Evolutionary conservation across 768 basidiomycete species (phyloP).

Genomic region (Mycena rebaudengoi): DNA sequence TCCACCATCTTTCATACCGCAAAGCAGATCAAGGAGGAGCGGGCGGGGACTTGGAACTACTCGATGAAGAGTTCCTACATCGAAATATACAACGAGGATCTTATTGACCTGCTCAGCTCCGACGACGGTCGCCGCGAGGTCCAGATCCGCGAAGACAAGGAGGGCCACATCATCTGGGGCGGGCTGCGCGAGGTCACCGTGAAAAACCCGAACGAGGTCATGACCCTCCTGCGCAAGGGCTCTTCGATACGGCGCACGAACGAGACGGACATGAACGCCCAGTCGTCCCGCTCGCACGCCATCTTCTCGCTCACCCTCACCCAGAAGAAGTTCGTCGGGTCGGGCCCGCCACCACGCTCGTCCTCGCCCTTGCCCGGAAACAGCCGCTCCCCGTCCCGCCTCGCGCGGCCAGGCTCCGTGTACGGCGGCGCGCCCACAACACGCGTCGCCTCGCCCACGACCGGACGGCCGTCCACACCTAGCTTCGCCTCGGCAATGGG

Average conservation of each 20-base stretch:
- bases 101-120: constrained; percentile 88
- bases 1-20: constrained; percentile 86
- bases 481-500: constrained; percentile 81
- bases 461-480: constrained; percentile 81
- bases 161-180: constrained; percentile 96
- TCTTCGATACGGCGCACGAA: constrained; percentile 93
- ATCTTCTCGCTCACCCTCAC: constrained; percentile 96
- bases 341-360: constrained; percentile 73
- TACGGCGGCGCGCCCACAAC: constrained; percentile 55
- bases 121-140: constrained; percentile 81
- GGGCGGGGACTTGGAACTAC: constrained; percentile 79
- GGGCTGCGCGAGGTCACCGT: constrained; percentile 93
- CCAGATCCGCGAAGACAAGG: constrained; percentile 96
- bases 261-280: constrained; percentile 98
- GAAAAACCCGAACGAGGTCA: constrained; percentile 86
- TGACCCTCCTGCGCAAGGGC: constrained; percentile 90
- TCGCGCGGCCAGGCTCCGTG: constrained; percentile 85
- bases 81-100: constrained; percentile 99
- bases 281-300: constrained; percentile 97
- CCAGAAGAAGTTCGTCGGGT: constrained; percentile 87
- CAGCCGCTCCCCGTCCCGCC: constrained; percentile 79
- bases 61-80: constrained; percentile 91
- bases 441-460: constrained; percentile 80
- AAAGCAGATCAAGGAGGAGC: constrained; percentile 79
- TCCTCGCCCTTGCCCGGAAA: constrained; percentile 79